Evolutionary conservation across 140 eudicot genomes (phyloP).

Genomic region (Stevia rebaudiana): DNA sequence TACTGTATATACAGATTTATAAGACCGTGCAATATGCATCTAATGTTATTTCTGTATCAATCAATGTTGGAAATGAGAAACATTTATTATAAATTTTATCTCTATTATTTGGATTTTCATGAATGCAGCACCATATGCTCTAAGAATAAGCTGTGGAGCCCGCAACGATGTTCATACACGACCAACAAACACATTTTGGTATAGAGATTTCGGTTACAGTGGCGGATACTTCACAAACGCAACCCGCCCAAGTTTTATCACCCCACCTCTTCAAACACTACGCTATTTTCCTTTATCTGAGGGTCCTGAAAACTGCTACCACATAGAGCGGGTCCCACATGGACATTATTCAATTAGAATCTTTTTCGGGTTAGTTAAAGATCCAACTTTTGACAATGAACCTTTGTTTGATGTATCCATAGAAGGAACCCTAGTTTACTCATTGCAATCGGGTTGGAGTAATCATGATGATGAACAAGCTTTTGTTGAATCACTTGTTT

Average conservation of each 20-base stretch:
- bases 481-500: constrained; percentile 70
- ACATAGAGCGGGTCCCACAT: constrained; percentile 55
- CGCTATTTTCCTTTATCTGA: constrained; percentile 84
- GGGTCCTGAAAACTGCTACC: constrained; percentile 96
- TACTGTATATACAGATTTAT: background rate
- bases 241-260: constrained; percentile 65
- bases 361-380: constrained; percentile 61
- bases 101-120: constrained; percentile 15
- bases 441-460: constrained; percentile 89
- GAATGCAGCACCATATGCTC: constrained; percentile 66
- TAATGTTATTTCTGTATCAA: background rate
- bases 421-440: constrained; percentile 78
- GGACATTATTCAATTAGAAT: constrained; percentile 76
- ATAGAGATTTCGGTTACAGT: constrained; percentile 76
- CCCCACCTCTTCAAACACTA: constrained; percentile 61
- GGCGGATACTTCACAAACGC: constrained; percentile 79
- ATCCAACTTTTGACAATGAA: constrained; percentile 88
- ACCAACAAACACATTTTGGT: constrained; percentile 81
- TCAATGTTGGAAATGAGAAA: background rate
- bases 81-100: background rate
- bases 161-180: constrained; percentile 57
- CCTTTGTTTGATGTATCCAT: constrained; percentile 84
- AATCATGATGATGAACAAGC: constrained; percentile 76
- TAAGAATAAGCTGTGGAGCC: constrained; percentile 93
- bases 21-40: constrained; percentile 4